A percentile compares a stretch with the other conserved stretches of the same genome.
phyloP scores from a whole-genome alignment of 2,329 filamentous ascomycete genomes.

The Uncinocarpus reesii region DNA sequence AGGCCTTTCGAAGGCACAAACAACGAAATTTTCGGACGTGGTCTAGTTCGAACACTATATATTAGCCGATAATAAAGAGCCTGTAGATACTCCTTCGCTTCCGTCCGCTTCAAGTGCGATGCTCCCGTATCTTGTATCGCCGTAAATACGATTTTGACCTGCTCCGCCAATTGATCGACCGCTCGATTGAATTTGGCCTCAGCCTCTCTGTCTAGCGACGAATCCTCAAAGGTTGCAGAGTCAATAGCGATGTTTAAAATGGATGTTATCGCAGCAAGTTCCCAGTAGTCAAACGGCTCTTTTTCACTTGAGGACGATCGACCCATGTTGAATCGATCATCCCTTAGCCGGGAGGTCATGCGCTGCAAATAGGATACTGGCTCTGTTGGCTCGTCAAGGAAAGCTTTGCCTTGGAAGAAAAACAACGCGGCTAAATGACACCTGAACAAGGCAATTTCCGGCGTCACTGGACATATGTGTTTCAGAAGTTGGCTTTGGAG shows the following conservation, averaged over 20 bases:
- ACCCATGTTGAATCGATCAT: slow-evolving; percentile 27
- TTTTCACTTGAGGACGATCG: slow-evolving; percentile 9
- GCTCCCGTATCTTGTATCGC: slow-evolving; percentile 66
- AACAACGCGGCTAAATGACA: slow-evolving; percentile 33
- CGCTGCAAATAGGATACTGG: slow-evolving; percentile 25
- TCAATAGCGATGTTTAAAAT: slow-evolving; percentile 69
- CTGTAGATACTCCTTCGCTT: slow-evolving; percentile 67
- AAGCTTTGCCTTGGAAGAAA: slow-evolving; percentile 23
- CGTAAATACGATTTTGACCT: slow-evolving; percentile 47
- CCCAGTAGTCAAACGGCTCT: slow-evolving; percentile 48
- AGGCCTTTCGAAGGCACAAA: slow-evolving; percentile 22
- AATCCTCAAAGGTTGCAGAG: slow-evolving; percentile 38
- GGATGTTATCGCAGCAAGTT: slow-evolving; percentile 54
- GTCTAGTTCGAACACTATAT: slow-evolving; percentile 58
- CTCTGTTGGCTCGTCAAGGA: slow-evolving; percentile 23
- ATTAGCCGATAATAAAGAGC: slow-evolving; percentile 62
- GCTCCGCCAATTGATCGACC: slow-evolving; percentile 55
- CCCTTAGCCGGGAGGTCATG: slow-evolving; percentile 24
- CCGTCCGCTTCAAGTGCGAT: slow-evolving; percentile 58
- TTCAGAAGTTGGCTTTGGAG: slow-evolving; percentile 34
- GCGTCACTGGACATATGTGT: slow-evolving; percentile 32
- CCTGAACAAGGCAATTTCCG: slow-evolving; percentile 31
- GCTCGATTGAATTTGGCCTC: slow-evolving; percentile 54
- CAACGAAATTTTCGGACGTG: slow-evolving; percentile 41
- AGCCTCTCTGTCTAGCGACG: slow-evolving; percentile 25